Percentiles rank a stretch among this genome's conserved stretches.
phyloP scores from a whole-genome alignment of 345 rosid species.

The Populus deltoides region DNA sequence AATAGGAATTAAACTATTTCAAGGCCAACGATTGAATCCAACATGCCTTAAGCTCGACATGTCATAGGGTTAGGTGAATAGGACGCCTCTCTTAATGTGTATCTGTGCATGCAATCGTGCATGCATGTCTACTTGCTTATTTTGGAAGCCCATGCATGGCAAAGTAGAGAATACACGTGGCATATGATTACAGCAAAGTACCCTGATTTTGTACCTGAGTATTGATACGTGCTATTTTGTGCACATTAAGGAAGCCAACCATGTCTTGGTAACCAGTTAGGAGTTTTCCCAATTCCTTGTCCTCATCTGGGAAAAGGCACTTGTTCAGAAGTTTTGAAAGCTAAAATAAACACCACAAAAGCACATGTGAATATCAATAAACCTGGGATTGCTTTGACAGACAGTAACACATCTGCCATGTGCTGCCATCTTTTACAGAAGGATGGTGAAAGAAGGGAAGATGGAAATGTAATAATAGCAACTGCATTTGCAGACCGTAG shows the following conservation, averaged over 20 bases:
- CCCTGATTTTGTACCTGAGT: conserved; percentile 53
- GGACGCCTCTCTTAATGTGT: background rate
- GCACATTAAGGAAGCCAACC: conserved; percentile 81
- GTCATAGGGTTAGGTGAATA: background rate
- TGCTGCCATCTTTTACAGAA: conserved; percentile 76
- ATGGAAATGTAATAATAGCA: conserved; percentile 68
- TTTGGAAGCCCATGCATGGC: background rate
- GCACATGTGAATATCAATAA: background rate
- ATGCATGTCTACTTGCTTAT: background rate
- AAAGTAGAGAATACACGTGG: background rate
- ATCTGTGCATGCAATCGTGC: background rate
- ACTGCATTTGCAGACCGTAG: conserved; percentile 74
- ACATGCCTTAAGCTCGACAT: background rate
- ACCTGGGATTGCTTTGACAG: conserved; percentile 89
- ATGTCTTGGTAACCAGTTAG: conserved; percentile 91
- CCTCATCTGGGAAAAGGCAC: conserved; percentile 52
- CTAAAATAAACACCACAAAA: background rate
- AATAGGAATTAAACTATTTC: background rate
- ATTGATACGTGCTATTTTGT: conserved; percentile 74
- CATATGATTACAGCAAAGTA: background rate
- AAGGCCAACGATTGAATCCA: background rate
- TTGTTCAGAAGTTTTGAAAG: conserved; percentile 8
- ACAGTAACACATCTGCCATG: conserved; percentile 80
- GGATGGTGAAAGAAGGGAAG: conserved; percentile 68
- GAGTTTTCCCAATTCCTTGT: conserved; percentile 73